Evolutionary conservation across 164 flowering plant species (phyloP).

Genomic region (Euptelea pleiosperma): DNA sequence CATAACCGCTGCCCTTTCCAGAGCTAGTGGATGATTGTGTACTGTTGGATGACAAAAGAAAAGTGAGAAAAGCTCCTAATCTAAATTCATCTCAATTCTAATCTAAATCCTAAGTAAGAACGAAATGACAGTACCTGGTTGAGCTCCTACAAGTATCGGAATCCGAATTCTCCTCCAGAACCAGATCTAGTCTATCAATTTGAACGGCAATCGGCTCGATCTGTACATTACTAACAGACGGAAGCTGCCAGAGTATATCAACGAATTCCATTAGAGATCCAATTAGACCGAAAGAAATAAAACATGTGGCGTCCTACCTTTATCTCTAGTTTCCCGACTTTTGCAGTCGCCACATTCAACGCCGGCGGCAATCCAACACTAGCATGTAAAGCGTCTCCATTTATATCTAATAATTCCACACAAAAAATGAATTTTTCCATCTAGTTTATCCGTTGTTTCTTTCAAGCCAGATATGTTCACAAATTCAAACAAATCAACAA

Average conservation of each 20-base stretch:
- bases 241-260: constrained; percentile 52
- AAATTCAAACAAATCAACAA: not conserved
- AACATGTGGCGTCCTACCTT: constrained; percentile 41
- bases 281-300: not conserved
- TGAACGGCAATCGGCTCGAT: constrained; percentile 84
- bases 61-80: not conserved
- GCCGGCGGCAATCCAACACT: constrained; percentile 93
- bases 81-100: not conserved
- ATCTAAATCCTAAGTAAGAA: not conserved
- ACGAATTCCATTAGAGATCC: constrained; percentile 6
- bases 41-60: constrained; percentile 32
- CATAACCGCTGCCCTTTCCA: constrained; percentile 81
- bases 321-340: constrained; percentile 80
- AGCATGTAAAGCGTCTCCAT: constrained; percentile 93
- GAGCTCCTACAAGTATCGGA: constrained; percentile 36
- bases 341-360: constrained; percentile 72
- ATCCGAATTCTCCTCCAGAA: constrained; percentile 80
- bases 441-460: not conserved
- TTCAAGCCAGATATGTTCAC: not conserved
- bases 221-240: constrained; percentile 83
- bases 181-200: constrained; percentile 87
- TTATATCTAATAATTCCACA: constrained; percentile 52
- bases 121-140: constrained; percentile 40
- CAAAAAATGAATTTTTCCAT: not conserved
- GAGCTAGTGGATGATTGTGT: constrained; percentile 49